Base-by-base conservation (phyloP, 176 grass and related monocot species). In the Calamus simplicifolius region DNA sequence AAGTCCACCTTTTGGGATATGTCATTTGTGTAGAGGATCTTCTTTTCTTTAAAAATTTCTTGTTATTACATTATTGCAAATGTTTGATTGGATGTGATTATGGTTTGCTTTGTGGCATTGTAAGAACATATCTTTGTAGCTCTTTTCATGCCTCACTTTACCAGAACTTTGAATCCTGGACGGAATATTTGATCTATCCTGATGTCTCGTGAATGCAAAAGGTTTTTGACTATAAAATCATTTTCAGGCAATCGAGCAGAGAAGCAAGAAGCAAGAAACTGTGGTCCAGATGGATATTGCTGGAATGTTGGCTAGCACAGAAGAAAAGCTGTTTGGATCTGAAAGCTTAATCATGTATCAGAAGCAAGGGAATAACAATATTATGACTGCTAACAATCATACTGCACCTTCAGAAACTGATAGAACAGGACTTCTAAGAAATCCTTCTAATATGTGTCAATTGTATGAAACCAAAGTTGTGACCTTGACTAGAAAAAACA, bases 381-480 rank as follows among this genome's bases (percentile, higher is more conserved):
- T 35, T 30, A 31, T 8, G n/a, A 21, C 54, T 25, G 57, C 52
- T 4, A 21, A 16, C 13, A 25, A 59, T 21, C 56, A 49, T 71
- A 6, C 71, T 55, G 52, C 49, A 48, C 75, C 75, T 66, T 53
- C 67, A 27, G 80, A 83, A 12, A 50, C 63, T 30, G 84, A 88
- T 72, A 71, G 73, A 69, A 59, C 69, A 16, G 66, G 59, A 62
- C 35, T 87, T 57, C 58, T 64, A 18, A 78, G 71, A 56, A 80
- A 75, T 75, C 82, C 75, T 1, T 88, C 81, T 4, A 78, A 92
- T 27, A 69, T 85, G 16, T 85, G 81, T 58, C 70, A 88, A 72
- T 27, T 74, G 38, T 73, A 85, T 10, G 84, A 98, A 16, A 55
- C 81, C 29, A 98, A 75, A 67, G 79, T 88, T 58, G 35, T 73